phyloP scores from a whole-genome alignment of 2,329 filamentous ascomycete species.

The Epichloe sibirici region DNA sequence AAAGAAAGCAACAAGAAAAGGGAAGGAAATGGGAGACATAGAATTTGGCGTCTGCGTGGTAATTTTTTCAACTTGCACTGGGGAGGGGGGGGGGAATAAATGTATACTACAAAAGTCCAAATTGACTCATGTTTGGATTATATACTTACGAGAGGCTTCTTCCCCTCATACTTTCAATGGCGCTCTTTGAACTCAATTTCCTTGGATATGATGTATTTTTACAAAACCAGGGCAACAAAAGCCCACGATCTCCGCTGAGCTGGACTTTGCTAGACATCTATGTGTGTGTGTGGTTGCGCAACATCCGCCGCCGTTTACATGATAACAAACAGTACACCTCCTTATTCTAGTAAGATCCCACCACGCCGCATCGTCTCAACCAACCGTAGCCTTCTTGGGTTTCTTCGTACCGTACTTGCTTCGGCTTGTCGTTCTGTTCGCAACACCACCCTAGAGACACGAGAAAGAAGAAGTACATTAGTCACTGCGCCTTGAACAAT shows the following conservation, averaged over 20 bases:
- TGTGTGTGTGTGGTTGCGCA: no score
- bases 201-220: background rate
- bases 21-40: background rate
- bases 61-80: background rate
- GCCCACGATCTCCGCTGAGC: no score
- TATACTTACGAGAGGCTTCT: background rate
- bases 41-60: background rate
- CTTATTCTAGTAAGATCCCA: background rate
- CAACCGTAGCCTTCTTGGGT: constrained; percentile 66
- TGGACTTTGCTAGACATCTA: no score
- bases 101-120: constrained; percentile 1
- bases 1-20: background rate
- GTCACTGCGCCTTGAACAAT: background rate
- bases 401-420: constrained; percentile 99
- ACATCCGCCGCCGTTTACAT: background rate
- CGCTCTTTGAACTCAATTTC: no score
- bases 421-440: constrained; percentile 67
- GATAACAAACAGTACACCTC: background rate
- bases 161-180: background rate
- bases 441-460: constrained; percentile 68
- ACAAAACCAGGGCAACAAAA: no score
- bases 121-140: background rate
- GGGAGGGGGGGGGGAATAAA: background rate
- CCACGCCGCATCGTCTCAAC: constrained; percentile 15
- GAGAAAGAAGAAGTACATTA: constrained; percentile 8